Base-by-base conservation (phyloP, 2,329 filamentous ascomycete genomes). In the Dryadomyces quercus-mongolicae region DNA sequence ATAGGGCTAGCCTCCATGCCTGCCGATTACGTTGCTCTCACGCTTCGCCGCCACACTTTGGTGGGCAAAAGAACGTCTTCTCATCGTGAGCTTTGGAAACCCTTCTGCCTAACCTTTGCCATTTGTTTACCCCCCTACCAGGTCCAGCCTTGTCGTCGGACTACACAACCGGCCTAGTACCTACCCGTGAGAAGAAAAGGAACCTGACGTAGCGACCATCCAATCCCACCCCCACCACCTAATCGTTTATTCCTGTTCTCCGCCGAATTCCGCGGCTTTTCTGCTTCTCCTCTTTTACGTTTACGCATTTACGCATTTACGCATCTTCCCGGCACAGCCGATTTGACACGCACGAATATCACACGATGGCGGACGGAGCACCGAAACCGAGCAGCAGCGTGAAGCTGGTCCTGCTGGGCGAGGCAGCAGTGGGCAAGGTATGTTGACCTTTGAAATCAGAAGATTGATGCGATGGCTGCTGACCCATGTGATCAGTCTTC, bases 361-460 rank as follows among this genome's bases (percentile, higher is more conserved):
- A 12, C 55, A 57, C 53, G 54, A 92, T 91, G 87, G 82, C 85
- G 67, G 86, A 91, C 62, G 58, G 51, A 44, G 76, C 79, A 67
- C 77, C 83, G 63, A 98, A 97, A 76, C 93, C 93, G 59, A 97
- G 91, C 78, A 97, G 91, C 83, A 98, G 93, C 75, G 93, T 98
- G 70, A 98, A 98, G 85, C 86, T 98, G 63, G 93, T 98, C 61
- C 81, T 98, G 67, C 84, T 98, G 56, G 93, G 93, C 62, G 93
- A 98, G 75, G 93, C 93, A 60, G 93, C 93, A 57, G 93, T 98
- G 55, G 93, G 93, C 81, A 98, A 98, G 86, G 93, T 95, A 76
- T 58, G 70, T 16, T 15, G 7, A 12, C 12, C 8, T 20, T 3
- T 2, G 42, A 44, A 18, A 44, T 9, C 12, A 7, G 18, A 20